Base-by-base conservation (phyloP, 1,284 basidiomycete species). In the Marasmius oreades region DNA sequence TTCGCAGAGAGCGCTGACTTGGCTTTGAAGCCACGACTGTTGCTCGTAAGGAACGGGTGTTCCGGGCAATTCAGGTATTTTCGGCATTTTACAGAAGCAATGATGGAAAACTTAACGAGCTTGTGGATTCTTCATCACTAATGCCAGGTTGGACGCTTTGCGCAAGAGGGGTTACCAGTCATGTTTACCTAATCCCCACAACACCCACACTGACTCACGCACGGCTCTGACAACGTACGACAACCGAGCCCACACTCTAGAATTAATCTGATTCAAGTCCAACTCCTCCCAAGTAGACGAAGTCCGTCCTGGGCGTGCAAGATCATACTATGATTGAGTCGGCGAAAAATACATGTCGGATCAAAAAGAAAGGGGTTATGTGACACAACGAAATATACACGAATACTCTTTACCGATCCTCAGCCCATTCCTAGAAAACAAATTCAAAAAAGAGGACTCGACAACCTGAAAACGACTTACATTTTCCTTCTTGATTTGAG, bases 401-500 rank as follows among this genome's bases (percentile, higher is more conserved):
- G 33, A 50, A n/a, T n/a, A 50, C 26, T 33, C 47, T 66, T 83
- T 78, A 92, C 75, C 90, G 85, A 68, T 92, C 90, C 78, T 92
- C 90, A 59, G 90, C 90, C 90, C 90, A 92, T 90, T 92, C 90
- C 90, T 90, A 58, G 60, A 46, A 58, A 53, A 60, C 55, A 46
- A 59, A 46, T 58, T 56, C 55, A 57, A 64, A 47, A 61, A 53
- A 57, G 60, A 57, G 51, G 47, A 60, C 56, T 28, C 23, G 59
- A 42, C 14, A 22, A 52, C 24, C 59, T 54, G 33, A 51, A 37
- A 24, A 12, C 23, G 12, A 77, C 88, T 79, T 67, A 91, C 96
- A 74, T 99, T 99, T 81, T 99, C 97, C 77, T 98, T 98, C 84
- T 95, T 94, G 81, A 99, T 99, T 77, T 99, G 96, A 48, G 95